Base-by-base conservation (phyloP, 495 filamentous ascomycete species). In the Penicillium tannophilum region DNA sequence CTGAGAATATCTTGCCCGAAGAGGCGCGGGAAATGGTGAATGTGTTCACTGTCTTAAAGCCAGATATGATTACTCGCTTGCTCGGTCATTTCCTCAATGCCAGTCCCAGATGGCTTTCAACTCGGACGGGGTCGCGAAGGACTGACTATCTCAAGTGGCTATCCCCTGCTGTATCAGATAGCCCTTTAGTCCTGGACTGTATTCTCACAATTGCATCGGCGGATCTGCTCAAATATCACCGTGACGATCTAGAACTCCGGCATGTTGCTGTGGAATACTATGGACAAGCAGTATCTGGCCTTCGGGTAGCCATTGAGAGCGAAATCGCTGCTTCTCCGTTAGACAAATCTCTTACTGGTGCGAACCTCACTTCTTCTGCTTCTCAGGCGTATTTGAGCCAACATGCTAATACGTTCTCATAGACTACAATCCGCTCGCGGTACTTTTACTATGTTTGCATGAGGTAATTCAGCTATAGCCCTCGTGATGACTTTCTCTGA, bases 371-470 rank as follows among this genome's bases (percentile, higher is more conserved):
- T 42, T 8, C 55, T 48, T 9, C 24, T 8, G 6, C 49, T 28
- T 28, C 1, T 28, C 4, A 28, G 6, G 28, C 4, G 4, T 28
- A 28, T 28, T 7, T 28, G 28, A 28, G 19, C 17, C 16, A 30
- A 10, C 11, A 5, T 24, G 33, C 30, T 56, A 8, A 57, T 28
- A 4, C 16, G 3, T 17, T 7, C 23, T 24, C 19, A 12, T 26
- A 64, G 61, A 67, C 12, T 20, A 60, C 12, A 56, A 35, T 11
- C 43, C 60, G 1, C 48, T 67, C 12, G 61, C 64, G 6, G 59
- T 67, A 6, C 44, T 62, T 4, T 28, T 67, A 6, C 35, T 67
- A 35, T 67, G 64, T 48, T n/a, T 67, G 9, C 64, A 67, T 33
- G 64, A 67, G 59, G 64, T 62, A 35, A 26, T 17, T 31, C 2